Evolutionary conservation across 306 rosid genomes (phyloP).

Genomic region (Canavalia gladiata): DNA sequence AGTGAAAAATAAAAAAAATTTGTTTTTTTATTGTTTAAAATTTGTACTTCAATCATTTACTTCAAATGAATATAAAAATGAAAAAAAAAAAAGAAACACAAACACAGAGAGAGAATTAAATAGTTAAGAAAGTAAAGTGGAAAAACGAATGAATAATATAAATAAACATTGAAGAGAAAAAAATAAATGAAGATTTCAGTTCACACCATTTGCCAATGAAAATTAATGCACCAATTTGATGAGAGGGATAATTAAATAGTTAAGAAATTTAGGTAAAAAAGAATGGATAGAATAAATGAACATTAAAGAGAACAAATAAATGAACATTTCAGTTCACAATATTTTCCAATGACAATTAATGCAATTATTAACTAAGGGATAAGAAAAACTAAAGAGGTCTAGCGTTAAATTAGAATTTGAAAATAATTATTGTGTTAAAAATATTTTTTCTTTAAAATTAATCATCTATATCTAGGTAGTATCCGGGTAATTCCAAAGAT

Average conservation of each 20-base stretch:
- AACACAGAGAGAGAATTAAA: neutral
- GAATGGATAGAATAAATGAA: no score
- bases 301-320: no score
- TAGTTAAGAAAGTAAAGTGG: neutral
- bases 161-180: neutral
- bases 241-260: no score
- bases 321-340: no score
- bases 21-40: neutral
- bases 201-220: no score
- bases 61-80: neutral
- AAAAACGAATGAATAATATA: neutral
- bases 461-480: no score
- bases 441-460: neutral
- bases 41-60: neutral
- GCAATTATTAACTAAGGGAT: neutral
- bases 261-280: no score
- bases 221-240: no score
- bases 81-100: neutral
- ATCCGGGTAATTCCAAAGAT: no score
- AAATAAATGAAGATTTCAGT: no score
- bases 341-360: neutral
- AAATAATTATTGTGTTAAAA: neutral
- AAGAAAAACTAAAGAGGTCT: neutral
- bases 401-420: neutral
- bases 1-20: neutral